Base-by-base conservation (phyloP, 2,329 filamentous ascomycete species). In the Dendryphion nanum region DNA sequence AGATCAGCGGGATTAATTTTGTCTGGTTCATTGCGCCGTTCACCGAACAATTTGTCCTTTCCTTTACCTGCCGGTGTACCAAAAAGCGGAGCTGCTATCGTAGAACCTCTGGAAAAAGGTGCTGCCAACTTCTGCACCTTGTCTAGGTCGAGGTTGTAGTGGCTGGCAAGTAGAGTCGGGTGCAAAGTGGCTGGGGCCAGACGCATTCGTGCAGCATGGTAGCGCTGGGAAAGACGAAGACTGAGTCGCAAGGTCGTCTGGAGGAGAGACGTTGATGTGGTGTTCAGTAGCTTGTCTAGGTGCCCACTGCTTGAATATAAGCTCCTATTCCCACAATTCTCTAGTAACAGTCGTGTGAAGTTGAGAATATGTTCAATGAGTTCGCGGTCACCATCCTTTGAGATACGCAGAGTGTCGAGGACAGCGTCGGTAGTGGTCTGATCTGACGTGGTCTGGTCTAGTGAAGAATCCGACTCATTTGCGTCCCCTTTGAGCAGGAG, bases 241-340 rank as follows among this genome's bases (percentile, higher is more conserved):
- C 84, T 83, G 43, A 98, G 80, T 47, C 86, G 82, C 29, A 98
- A 77, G 6, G 89, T 85, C 19, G 79, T 78, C 57, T 86, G 82
- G 37, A 98, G 75, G 33, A 98, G 76, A 18, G 82, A 79, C 40
- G 91, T 75, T 17, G 86, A 90, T 3, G 88, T 91, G 30, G 86
- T 91, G 66, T 96, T 88, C 42, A 98, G 78, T 28, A 98, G 77
- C 60, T 90, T 84, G 61, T 91, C 93, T 44, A 98, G 73, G 55
- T 94, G 87, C 50, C 84, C 77, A 63, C 91, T 97, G 72, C 93
- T 98, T 44, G 85, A 88, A 65, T 97, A 98, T 55, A 98, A 83
- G 70, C 90, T 96, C 52, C 94, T 79, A 61, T 98, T 98, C 42
- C 91, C 93, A 67, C 93, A 98, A 62, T 95, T 93, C 63, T 97